Percentiles rank a stretch among this genome's conserved stretches.
Conservation (phyloP, 352 stramenopile species). For the Phytophthora kernoviae region DNA sequence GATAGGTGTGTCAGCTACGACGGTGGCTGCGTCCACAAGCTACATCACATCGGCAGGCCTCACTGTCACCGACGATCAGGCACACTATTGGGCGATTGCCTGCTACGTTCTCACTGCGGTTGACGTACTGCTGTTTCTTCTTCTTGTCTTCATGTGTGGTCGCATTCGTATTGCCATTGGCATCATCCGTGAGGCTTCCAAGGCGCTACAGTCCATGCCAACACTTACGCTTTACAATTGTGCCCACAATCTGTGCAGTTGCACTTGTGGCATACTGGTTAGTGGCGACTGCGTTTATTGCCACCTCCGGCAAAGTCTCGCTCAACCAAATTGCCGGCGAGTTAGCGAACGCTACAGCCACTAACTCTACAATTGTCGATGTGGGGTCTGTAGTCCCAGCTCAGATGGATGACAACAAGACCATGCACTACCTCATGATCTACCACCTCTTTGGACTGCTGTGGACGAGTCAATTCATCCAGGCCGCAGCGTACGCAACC, state of each 20-base stretch:
- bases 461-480: slow-evolving; percentile 90
- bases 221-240: slow-evolving; percentile 77
- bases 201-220: slow-evolving; percentile 79
- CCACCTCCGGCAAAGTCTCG: slow-evolving; percentile 62
- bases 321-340: slow-evolving; percentile 44
- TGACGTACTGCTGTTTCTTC: slow-evolving; percentile 62
- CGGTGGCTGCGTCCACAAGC: slow-evolving; percentile 45
- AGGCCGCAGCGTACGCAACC: slow-evolving; percentile 71
- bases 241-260: slow-evolving; percentile 72
- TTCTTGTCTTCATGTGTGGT: slow-evolving; percentile 83
- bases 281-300: slow-evolving; percentile 78
- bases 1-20: slow-evolving; percentile 52
- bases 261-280: slow-evolving; percentile 79
- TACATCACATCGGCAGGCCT: slow-evolving; percentile 65
- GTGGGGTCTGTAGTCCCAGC: slow-evolving; percentile 28
- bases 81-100: slow-evolving; percentile 74
- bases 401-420: slow-evolving; percentile 59
- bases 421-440: slow-evolving; percentile 80
- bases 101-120: slow-evolving; percentile 78
- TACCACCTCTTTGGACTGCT: slow-evolving; percentile 86
- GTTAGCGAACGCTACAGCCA: slow-evolving; percentile 17
- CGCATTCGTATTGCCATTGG: slow-evolving; percentile 87
- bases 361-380: slow-evolving; percentile 21
- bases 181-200: slow-evolving; percentile 86
- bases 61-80: slow-evolving; percentile 47